Percentiles rank a stretch among this genome's conserved stretches.
Evolutionary conservation across 2,329 filamentous ascomycete genomes (phyloP).

Genomic region (Fusarium oligoseptatum): DNA sequence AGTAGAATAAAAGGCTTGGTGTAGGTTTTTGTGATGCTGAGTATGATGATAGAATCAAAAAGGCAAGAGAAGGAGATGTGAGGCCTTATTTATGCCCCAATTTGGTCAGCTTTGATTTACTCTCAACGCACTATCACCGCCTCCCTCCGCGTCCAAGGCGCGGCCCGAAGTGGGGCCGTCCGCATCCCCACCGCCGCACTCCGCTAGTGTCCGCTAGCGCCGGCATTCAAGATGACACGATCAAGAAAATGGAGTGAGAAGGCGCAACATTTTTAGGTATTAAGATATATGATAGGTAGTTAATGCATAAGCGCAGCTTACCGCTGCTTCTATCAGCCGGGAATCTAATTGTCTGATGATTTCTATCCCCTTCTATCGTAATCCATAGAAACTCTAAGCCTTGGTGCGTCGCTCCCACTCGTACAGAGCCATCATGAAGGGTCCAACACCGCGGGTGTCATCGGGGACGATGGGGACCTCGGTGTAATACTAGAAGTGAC

Average conservation of each 20-base stretch:
- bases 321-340: background rate
- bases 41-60: background rate
- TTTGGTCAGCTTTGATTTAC: background rate
- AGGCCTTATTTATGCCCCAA: background rate
- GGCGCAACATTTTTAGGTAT: background rate
- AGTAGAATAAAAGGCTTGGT: background rate
- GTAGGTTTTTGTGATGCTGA: background rate
- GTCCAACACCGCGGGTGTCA: conserved; percentile 48
- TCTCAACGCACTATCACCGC: background rate
- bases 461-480: conserved; percentile 44
- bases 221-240: background rate
- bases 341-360: background rate
- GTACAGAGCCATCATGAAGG: conserved; percentile 47
- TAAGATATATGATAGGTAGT: background rate
- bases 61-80: background rate
- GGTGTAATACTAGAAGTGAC: conserved; percentile 43
- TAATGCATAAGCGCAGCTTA: background rate
- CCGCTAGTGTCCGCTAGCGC: conserved; percentile 2
- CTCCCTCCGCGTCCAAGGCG: background rate
- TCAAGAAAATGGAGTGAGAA: background rate
- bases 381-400: background rate
- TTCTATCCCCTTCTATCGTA: background rate
- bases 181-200: background rate
- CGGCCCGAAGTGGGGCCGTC: background rate
- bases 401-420: conserved; percentile 46